A percentile compares a stretch with the other conserved stretches of the same genome.
phyloP scores from a whole-genome alignment of 805 yeast species.

The Zygotorulaspora florentina region DNA sequence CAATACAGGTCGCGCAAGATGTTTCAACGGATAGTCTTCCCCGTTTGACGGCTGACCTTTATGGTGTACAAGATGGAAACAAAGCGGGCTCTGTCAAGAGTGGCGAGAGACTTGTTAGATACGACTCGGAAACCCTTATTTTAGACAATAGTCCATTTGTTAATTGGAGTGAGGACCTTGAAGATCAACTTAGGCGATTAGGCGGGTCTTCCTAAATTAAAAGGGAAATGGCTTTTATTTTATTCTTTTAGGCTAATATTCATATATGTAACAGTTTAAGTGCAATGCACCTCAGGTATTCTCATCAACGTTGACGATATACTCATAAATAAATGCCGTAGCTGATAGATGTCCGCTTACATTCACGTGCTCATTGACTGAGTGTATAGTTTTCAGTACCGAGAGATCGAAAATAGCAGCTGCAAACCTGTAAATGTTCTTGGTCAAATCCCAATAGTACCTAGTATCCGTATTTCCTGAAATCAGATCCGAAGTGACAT shows the following conservation, averaged over 20 bases:
- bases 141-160: no score
- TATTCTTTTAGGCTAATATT: neutral
- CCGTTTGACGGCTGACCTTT: no score
- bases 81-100: no score
- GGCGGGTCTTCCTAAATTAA: neutral
- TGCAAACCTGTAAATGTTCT: conserved; percentile 49
- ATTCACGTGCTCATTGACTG: conserved; percentile 57
- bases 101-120: no score
- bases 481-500: conserved; percentile 47
- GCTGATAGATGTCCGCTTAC: conserved; percentile 57
- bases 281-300: conserved; percentile 7
- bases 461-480: conserved; percentile 63
- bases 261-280: neutral
- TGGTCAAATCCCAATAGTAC: conserved; percentile 53
- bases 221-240: neutral
- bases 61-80: no score
- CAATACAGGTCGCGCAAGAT: no score
- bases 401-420: conserved; percentile 21
- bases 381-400: conserved; percentile 43
- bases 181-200: no score
- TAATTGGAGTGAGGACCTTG: no score
- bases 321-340: conserved; percentile 53
- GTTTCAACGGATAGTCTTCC: no score
- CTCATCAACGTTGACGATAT: conserved; percentile 35
- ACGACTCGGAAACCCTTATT: no score